Conservation (phyloP, 371 early-diverging fungal genomes). For the Parasitella parasitica region DNA sequence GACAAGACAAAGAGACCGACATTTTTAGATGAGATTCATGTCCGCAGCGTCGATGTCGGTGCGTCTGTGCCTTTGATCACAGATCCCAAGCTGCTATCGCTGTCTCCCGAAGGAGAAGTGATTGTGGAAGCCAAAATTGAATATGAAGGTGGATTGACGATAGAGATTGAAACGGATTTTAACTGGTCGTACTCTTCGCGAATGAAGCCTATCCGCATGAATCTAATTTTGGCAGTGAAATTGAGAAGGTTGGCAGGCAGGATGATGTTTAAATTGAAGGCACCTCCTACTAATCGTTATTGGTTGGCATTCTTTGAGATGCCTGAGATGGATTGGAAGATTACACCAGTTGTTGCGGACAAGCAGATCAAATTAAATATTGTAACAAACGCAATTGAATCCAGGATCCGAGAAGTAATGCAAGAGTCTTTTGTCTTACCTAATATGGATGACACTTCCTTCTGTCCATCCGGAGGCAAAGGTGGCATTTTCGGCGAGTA, state of each 20-base stretch:
- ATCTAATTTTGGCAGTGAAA: conserved; percentile 74
- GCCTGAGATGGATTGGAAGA: conserved; percentile 76
- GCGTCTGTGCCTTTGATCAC: conserved; percentile 79
- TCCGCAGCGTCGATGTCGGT: conserved; percentile 76
- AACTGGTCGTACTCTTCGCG: conserved; percentile 43
- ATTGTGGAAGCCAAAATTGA: conserved; percentile 72
- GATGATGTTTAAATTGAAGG: conserved; percentile 76
- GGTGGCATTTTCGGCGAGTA: conserved; percentile 63
- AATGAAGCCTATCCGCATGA: conserved; percentile 68
- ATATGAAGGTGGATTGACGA: conserved; percentile 73
- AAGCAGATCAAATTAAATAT: conserved; percentile 75
- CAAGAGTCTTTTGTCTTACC: conserved; percentile 83
- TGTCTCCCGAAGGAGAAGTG: conserved; percentile 71
- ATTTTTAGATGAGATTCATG: conserved; percentile 79
- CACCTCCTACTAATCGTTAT: conserved; percentile 82
- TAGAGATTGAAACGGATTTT: conserved; percentile 70
- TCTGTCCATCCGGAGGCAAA: conserved; percentile 64
- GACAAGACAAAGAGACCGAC: conserved; percentile 67
- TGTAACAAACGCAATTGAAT: conserved; percentile 82
- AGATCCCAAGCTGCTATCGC: conserved; percentile 66
- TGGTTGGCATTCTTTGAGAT: conserved; percentile 88
- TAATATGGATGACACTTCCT: conserved; percentile 87
- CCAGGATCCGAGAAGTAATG: conserved; percentile 80
- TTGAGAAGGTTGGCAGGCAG: conserved; percentile 69
- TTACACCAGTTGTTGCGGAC: conserved; percentile 85